Conservation (phyloP, 441 rosid species). For the Gossypium trilobum region DNA sequence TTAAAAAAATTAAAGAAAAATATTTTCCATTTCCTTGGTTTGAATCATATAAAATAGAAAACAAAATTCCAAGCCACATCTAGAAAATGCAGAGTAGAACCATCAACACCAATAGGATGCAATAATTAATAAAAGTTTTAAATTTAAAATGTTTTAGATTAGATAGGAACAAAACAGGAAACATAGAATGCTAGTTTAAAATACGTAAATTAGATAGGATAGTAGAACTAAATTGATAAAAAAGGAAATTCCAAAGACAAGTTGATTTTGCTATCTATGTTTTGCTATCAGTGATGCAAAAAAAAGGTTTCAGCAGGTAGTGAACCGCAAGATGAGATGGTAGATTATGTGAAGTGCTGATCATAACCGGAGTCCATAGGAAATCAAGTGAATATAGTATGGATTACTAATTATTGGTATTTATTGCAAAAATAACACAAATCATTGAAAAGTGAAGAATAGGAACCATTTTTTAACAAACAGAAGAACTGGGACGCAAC, state of each 20-base stretch:
- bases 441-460: not conserved
- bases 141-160: not conserved
- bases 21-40: not conserved
- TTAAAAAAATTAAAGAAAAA: not conserved
- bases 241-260: not conserved
- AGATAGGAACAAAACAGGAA: not conserved
- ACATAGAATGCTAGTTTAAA: not conserved
- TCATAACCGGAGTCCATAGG: not conserved
- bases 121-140: not conserved
- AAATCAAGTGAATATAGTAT: not conserved
- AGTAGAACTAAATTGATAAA: not conserved
- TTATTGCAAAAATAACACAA: not conserved
- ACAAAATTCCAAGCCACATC: not conserved
- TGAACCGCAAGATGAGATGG: not conserved
- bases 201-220: not conserved
- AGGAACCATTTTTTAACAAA: not conserved
- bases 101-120: not conserved
- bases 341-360: constrained; percentile 2
- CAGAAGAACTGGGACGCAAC: not conserved
- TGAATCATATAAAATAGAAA: not conserved
- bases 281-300: not conserved
- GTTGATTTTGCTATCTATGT: not conserved
- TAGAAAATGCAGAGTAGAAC: not conserved
- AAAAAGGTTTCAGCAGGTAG: not conserved
- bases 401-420: not conserved